Evolutionary conservation across 176 grass and related monocot species (phyloP).

Genomic region (Zoysia pacifica): DNA sequence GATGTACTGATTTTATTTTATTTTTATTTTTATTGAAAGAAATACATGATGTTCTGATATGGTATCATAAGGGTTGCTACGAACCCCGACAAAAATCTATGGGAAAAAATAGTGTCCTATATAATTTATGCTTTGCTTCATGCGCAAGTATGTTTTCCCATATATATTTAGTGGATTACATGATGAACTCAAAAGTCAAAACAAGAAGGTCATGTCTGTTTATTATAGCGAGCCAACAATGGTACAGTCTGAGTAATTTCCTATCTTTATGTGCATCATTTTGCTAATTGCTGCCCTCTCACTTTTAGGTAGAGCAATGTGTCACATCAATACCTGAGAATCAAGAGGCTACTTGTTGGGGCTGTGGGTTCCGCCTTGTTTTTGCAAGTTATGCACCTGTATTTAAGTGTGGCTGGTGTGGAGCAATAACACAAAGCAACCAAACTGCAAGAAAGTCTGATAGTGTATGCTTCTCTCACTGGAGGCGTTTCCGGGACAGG

Average conservation of each 20-base stretch:
- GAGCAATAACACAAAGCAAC: conserved; percentile 76
- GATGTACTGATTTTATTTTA: background rate
- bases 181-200: background rate
- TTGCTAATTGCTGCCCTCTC: conserved; percentile 14
- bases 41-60: background rate
- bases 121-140: conserved; percentile 2
- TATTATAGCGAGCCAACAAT: background rate
- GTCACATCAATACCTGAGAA: conserved; percentile 68
- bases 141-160: background rate
- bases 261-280: background rate
- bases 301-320: conserved; percentile 72
- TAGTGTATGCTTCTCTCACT: conserved; percentile 71
- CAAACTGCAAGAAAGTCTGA: conserved; percentile 70
- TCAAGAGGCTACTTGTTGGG: conserved; percentile 85
- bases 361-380: conserved; percentile 76
- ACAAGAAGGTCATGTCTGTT: background rate
- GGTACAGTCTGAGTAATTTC: background rate
- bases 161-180: background rate
- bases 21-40: no score
- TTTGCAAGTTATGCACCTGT: conserved; percentile 67
- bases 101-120: background rate
- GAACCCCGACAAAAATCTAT: background rate
- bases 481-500: conserved; percentile 69
- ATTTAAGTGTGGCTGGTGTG: conserved; percentile 98
- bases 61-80: background rate